Conservation (phyloP, 176 grass and related monocot genomes). For the Phyllostachys edulis region DNA sequence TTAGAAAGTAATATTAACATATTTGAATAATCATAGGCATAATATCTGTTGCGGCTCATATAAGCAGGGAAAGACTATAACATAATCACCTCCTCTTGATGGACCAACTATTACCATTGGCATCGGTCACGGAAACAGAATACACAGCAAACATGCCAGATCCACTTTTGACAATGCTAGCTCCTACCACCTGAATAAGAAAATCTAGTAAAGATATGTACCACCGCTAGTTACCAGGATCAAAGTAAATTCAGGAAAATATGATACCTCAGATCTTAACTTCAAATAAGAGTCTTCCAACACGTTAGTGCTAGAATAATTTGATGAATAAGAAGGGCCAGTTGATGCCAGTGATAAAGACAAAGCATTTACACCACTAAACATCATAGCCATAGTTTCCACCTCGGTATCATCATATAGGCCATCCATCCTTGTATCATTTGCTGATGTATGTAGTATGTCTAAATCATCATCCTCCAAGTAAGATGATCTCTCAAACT, state of each 20-base stretch:
- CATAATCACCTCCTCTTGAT: slow-evolving; percentile 89
- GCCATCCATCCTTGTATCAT: slow-evolving; percentile 50
- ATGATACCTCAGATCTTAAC: slow-evolving; percentile 88
- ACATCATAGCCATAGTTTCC: slow-evolving; percentile 61
- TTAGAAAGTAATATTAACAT: not conserved
- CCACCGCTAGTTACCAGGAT: slow-evolving; percentile 21
- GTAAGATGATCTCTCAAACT: slow-evolving; percentile 61
- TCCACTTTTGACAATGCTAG: slow-evolving; percentile 97
- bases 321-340: slow-evolving; percentile 60
- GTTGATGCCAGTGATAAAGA: slow-evolving; percentile 59
- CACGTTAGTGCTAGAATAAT: slow-evolving; percentile 65
- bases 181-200: slow-evolving; percentile 72
- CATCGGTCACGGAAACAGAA: slow-evolving; percentile 86
- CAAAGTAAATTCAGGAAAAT: slow-evolving; percentile 3
- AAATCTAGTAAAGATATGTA: slow-evolving; percentile 36
- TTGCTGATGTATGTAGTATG: slow-evolving; percentile 47
- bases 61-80: slow-evolving; percentile 24
- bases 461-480: slow-evolving; percentile 55
- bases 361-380: slow-evolving; percentile 68
- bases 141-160: slow-evolving; percentile 98
- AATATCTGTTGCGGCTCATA: not conserved
- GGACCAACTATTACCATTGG: slow-evolving; percentile 88
- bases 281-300: slow-evolving; percentile 89
- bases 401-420: slow-evolving; percentile 47
- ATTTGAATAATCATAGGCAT: slow-evolving; percentile 24